A percentile compares a stretch with the other conserved stretches of the same genome.
These are phyloP conservation scores for Schizonepeta tenuifolia DNA, from an alignment of 257 asterid species.

Conservation along the genomic window DNA sequence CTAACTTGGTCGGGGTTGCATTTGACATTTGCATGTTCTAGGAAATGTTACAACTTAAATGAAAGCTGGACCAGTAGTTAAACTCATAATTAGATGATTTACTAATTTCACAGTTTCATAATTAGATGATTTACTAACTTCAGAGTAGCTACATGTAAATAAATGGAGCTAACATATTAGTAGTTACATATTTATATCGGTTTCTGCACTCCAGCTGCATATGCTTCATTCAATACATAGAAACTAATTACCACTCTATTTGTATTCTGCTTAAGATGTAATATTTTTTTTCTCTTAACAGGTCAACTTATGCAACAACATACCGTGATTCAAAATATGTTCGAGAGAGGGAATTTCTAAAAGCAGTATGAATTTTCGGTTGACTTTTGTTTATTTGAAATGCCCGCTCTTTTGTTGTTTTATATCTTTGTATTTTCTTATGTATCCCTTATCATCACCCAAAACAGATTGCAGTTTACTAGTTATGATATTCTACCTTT, in stretches of 20 bases:
- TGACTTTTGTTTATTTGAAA: slow-evolving; percentile 15
- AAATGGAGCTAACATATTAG: background rate
- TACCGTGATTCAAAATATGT: slow-evolving; percentile 88
- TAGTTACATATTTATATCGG: background rate
- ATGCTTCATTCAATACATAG: background rate
- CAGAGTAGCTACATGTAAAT: slow-evolving; percentile 13
- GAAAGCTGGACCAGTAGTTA: background rate
- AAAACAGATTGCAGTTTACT: slow-evolving; percentile 18
- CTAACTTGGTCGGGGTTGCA: slow-evolving; percentile 4
- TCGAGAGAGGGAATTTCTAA: slow-evolving; percentile 90
- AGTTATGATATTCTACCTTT: background rate
- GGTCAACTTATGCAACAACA: slow-evolving; percentile 96
- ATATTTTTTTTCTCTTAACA: slow-evolving; percentile 35
- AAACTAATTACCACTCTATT: slow-evolving; percentile 7
- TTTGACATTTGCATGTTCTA: slow-evolving; percentile 26
- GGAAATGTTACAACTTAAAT: slow-evolving; percentile 19
- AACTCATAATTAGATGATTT: too few species aligned
- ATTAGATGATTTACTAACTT: background rate
- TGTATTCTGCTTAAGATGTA: slow-evolving; percentile 5
- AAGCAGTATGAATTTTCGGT: slow-evolving; percentile 59
- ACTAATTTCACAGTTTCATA: background rate
- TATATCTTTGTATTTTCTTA: background rate
- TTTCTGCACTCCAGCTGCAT: background rate
- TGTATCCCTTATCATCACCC: slow-evolving; percentile 9
- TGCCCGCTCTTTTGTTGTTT: slow-evolving; percentile 8